These are phyloP conservation scores for Neospermospora avenae DNA, from an alignment of 2,329 filamentous ascomycete species.

Conservation along the genomic window DNA sequence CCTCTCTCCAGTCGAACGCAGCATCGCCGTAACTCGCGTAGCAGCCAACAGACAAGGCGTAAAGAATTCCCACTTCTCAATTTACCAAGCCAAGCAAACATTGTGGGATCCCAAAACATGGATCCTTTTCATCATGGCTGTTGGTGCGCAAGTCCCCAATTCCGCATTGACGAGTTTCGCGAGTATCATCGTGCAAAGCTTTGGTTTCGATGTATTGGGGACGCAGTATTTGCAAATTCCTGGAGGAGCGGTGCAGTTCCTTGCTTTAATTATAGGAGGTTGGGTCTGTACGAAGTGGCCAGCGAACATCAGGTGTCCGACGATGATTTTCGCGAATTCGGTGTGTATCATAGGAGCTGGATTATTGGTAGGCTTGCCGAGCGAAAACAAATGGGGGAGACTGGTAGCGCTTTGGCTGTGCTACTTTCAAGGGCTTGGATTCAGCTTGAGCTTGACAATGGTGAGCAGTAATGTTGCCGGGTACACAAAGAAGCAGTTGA, in stretches of 20 bases:
- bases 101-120: constrained; percentile 55
- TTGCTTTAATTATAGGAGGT: constrained; percentile 49
- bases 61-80: constrained; percentile 49
- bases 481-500: constrained; percentile 54
- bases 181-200: constrained; percentile 27
- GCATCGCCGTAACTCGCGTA: constrained; percentile 51
- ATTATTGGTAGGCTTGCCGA: constrained; percentile 49
- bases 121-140: constrained; percentile 52
- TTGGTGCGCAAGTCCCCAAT: constrained; percentile 53
- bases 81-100: constrained; percentile 46
- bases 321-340: constrained; percentile 53
- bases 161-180: constrained; percentile 50
- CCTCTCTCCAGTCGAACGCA: constrained; percentile 53
- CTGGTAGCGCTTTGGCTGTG: constrained; percentile 56
- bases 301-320: constrained; percentile 47
- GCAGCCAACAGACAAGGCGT: constrained; percentile 50
- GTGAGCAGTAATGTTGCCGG: constrained; percentile 51
- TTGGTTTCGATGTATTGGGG: constrained; percentile 42
- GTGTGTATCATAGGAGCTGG: constrained; percentile 53
- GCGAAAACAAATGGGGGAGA: constrained; percentile 52
- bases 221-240: constrained; percentile 59
- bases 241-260: constrained; percentile 54
- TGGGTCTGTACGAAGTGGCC: constrained; percentile 51
- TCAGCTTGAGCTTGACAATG: constrained; percentile 51
- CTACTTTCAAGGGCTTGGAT: constrained; percentile 51